These are phyloP conservation scores for Macadamia integrifolia DNA, from an alignment of 164 flowering plant genomes.

Conservation along the genomic window DNA sequence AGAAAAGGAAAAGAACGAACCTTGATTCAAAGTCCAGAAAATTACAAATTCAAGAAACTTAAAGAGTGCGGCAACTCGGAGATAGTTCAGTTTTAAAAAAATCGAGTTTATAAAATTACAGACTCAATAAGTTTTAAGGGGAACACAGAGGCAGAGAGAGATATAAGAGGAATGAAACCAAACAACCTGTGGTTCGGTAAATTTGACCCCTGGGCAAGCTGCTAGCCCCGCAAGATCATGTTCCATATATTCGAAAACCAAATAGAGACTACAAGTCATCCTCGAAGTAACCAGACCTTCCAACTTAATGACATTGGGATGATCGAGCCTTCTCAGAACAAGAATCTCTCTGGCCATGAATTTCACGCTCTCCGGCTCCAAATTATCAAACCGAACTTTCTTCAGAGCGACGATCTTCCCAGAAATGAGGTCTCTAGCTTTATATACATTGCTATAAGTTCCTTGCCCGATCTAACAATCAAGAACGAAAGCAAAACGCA, in stretches of 20 bases:
- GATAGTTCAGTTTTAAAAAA: too few relatives aligned
- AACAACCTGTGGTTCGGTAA: slow-evolving; percentile 60
- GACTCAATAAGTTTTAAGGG: not conserved
- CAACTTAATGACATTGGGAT: slow-evolving; percentile 68
- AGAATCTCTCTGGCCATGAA: slow-evolving; percentile 81
- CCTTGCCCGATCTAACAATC: not conserved
- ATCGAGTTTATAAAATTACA: not conserved
- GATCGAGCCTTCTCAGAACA: slow-evolving; percentile 48
- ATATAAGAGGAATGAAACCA: too few relatives aligned
- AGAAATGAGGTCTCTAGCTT: slow-evolving; percentile 51
- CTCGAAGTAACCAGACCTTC: slow-evolving; percentile 76
- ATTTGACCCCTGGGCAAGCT: slow-evolving; percentile 51
- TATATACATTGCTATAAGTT: too few relatives aligned
- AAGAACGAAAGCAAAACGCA: too few relatives aligned
- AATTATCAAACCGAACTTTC: slow-evolving; percentile 43
- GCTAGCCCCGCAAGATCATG: slow-evolving; percentile 79
- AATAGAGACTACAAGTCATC: slow-evolving; percentile 66
- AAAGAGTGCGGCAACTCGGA: too few relatives aligned
- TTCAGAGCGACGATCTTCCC: slow-evolving; percentile 76
- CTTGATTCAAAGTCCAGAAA: too few relatives aligned
- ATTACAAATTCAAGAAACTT: too few relatives aligned
- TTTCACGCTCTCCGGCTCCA: slow-evolving; percentile 45
- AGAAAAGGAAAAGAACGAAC: too few relatives aligned
- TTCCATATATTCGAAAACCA: slow-evolving; percentile 34
- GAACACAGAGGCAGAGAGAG: not conserved